Percentiles rank a stretch among this genome's conserved stretches.
phyloP scores from a whole-genome alignment of 139 green algal genomes.

The Chlamydomonas eustigma region DNA sequence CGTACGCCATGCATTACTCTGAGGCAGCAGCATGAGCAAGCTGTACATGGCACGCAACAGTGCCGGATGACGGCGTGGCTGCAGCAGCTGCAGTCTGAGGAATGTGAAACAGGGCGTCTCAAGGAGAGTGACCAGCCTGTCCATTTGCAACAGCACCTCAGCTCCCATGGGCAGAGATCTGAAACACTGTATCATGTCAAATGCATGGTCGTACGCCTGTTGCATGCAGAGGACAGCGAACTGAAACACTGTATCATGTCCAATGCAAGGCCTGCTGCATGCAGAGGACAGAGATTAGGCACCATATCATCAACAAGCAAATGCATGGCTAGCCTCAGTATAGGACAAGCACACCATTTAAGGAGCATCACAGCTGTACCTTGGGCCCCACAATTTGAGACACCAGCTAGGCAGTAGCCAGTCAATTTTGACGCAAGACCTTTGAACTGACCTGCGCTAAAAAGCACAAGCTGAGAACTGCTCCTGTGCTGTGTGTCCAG shows the following conservation, averaged over 20 bases:
- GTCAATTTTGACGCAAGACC: too few species aligned
- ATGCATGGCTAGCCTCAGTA: too few species aligned
- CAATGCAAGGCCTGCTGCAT: constrained; percentile 56
- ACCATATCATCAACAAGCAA: too few species aligned
- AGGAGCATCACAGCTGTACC: too few species aligned
- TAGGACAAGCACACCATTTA: too few species aligned
- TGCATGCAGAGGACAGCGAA: neutral
- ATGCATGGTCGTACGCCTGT: constrained; percentile 61
- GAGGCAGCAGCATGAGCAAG: constrained; percentile 93
- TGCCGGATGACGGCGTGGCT: constrained; percentile 57
- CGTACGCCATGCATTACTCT: constrained; percentile 84
- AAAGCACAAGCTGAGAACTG: constrained; percentile 81
- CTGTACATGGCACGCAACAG: constrained; percentile 79
- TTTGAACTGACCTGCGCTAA: constrained; percentile 57
- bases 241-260: constrained; percentile 53
- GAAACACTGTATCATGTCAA: constrained; percentile 51
- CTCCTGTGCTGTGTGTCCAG: constrained; percentile 76
- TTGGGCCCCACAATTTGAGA: too few species aligned
- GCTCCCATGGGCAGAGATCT: constrained; percentile 48
- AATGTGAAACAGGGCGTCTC: constrained; percentile 90
- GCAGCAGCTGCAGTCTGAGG: constrained; percentile 88
- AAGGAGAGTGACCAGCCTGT: constrained; percentile 84
- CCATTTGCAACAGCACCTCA: constrained; percentile 74
- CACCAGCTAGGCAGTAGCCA: too few species aligned
- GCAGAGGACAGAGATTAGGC: constrained; percentile 26